These are phyloP conservation scores for Sparassis latifolia DNA, from an alignment of 1,284 basidiomycete species.

Conservation along the genomic window DNA sequence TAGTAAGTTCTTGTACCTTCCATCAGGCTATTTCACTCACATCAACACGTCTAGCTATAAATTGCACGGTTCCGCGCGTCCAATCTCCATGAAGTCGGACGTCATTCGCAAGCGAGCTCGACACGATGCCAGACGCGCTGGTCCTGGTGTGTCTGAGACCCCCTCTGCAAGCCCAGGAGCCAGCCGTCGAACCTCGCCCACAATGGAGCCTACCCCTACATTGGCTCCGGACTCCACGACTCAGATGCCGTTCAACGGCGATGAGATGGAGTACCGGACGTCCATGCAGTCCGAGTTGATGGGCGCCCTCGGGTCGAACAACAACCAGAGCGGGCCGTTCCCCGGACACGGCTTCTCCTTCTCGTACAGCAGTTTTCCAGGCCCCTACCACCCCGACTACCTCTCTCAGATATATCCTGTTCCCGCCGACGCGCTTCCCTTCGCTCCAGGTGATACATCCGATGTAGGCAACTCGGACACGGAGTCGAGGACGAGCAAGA, in stretches of 20 bases:
- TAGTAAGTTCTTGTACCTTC: conserved; percentile 36
- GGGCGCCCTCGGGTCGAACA: conserved; percentile 49
- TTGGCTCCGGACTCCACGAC: conserved; percentile 62
- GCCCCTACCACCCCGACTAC: conserved; percentile 68
- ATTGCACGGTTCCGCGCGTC: conserved; percentile 72
- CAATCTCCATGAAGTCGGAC: conserved; percentile 83
- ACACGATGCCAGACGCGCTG: conserved; percentile 58
- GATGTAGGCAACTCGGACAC: conserved; percentile 31
- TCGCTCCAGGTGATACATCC: conserved; percentile 34
- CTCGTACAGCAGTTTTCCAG: conserved; percentile 41
- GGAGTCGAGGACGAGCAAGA: conserved; percentile 50
- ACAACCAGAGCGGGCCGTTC: conserved; percentile 19
- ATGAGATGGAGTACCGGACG: conserved; percentile 32
- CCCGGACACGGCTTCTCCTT: conserved; percentile 25
- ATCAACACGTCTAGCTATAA: conserved; percentile 48
- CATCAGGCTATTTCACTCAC: background rate
- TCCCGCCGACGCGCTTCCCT: conserved; percentile 44
- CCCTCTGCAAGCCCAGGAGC: conserved; percentile 67
- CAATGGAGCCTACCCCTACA: conserved; percentile 51
- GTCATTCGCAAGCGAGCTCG: conserved; percentile 77
- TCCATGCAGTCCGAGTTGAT: conserved; percentile 53
- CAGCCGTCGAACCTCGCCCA: conserved; percentile 65
- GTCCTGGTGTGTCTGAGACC: conserved; percentile 45
- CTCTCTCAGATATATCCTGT: conserved; percentile 39
- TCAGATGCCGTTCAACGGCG: conserved; percentile 40